phyloP scores from a whole-genome alignment of 192 early-diverging fungal genomes.

The Linnemannia schmuckeri region DNA sequence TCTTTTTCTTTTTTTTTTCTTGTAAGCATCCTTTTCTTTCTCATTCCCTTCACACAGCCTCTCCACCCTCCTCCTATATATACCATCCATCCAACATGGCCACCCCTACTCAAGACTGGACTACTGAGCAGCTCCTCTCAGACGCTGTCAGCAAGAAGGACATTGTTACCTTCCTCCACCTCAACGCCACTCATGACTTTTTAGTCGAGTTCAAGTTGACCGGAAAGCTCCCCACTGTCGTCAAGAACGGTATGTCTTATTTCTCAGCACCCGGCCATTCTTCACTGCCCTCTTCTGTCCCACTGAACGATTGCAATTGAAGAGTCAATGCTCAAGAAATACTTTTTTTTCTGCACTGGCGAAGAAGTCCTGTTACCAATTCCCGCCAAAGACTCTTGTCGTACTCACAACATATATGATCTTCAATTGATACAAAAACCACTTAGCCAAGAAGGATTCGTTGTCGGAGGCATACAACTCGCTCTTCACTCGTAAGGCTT shows the following conservation, averaged over 20 bases:
- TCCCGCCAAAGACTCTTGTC: neutral
- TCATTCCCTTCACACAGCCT: neutral
- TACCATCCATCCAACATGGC: conserved; percentile 20
- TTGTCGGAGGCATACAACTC: conserved; percentile 72
- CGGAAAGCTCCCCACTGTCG: conserved; percentile 76
- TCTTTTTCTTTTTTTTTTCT: conserved; percentile 8
- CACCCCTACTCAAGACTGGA: conserved; percentile 68
- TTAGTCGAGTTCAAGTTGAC: conserved; percentile 77
- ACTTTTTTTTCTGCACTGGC: neutral
- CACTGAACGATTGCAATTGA: neutral
- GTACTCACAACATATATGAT: neutral
- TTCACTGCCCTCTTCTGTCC: neutral
- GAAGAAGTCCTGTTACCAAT: neutral
- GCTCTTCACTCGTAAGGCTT: conserved; percentile 72
- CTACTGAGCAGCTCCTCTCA: conserved; percentile 68
- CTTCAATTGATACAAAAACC: neutral
- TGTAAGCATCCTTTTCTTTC: neutral
- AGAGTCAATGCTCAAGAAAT: neutral
- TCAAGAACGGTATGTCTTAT: conserved; percentile 66
- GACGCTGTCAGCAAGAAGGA: conserved; percentile 82
- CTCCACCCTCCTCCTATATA: neutral
- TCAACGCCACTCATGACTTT: conserved; percentile 70
- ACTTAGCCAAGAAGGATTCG: conserved; percentile 68
- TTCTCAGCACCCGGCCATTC: neutral
- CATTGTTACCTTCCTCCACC: conserved; percentile 74